phyloP scores from a whole-genome alignment of 148 eudicot species.

The Rhododendron ferrugineum region DNA sequence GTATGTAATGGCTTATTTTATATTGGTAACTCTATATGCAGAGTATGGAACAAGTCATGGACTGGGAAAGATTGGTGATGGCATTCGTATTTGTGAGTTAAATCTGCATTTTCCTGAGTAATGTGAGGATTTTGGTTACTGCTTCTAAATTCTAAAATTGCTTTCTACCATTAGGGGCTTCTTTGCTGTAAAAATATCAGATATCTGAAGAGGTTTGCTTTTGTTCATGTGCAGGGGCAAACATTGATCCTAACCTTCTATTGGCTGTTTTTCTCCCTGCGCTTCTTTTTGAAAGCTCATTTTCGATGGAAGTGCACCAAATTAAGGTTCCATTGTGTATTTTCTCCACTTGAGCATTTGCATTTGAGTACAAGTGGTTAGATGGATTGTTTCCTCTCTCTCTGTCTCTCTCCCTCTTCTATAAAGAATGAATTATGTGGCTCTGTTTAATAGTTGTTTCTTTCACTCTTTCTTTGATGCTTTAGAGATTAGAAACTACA shows the following conservation, averaged over 20 bases:
- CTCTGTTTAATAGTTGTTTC: neutral
- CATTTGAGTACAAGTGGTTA: neutral
- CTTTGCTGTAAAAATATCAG: slow-evolving; percentile 7
- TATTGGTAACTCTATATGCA: slow-evolving; percentile 29
- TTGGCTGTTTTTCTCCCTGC: slow-evolving; percentile 98
- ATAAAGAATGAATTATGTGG: neutral
- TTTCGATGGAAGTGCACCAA: slow-evolving; percentile 95
- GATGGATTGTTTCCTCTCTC: neutral
- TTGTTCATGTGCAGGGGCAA: slow-evolving; percentile 59
- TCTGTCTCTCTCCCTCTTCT: neutral
- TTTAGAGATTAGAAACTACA: neutral
- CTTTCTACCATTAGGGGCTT: neutral
- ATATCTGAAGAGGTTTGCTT: slow-evolving; percentile 5
- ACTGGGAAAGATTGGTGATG: slow-evolving; percentile 81
- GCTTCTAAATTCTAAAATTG: slow-evolving; percentile 12
- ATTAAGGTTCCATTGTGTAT: slow-evolving; percentile 58
- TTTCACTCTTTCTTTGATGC: slow-evolving; percentile 5
- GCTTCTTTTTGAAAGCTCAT: slow-evolving; percentile 93
- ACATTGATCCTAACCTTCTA: slow-evolving; percentile 84
- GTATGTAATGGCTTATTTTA: neutral
- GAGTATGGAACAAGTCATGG: slow-evolving; percentile 85
- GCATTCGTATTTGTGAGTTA: slow-evolving; percentile 91
- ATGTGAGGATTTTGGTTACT: neutral
- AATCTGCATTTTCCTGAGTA: slow-evolving; percentile 10
- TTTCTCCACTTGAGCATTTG: slow-evolving; percentile 6